Conservation (phyloP, 2,329 filamentous ascomycete genomes). For the Aspergillus ochraceus region DNA sequence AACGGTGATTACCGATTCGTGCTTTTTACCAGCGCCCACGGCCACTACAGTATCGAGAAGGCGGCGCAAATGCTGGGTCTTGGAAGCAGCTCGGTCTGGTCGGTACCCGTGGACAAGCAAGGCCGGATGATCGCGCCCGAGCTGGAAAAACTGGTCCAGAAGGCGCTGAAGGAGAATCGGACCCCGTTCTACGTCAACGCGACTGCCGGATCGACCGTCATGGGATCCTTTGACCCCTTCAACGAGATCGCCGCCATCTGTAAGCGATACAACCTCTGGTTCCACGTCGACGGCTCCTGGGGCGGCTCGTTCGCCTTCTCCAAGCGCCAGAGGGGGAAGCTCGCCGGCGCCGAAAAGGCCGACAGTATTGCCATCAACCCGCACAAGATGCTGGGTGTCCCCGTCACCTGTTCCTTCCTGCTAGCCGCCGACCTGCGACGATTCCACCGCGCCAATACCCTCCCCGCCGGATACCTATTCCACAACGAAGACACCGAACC, state of each 20-base stretch:
- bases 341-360: constrained; percentile 71
- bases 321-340: constrained; percentile 59
- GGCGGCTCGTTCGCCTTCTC: constrained; percentile 83
- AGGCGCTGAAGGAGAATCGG: constrained; percentile 65
- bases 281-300: constrained; percentile 93
- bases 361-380: constrained; percentile 86
- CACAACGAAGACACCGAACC: constrained; percentile 54
- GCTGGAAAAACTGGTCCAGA: constrained; percentile 63
- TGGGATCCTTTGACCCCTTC: constrained; percentile 86
- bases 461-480: constrained; percentile 84
- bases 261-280: constrained; percentile 72
- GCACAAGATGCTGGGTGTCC: constrained; percentile 95
- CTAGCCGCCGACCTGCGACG: constrained; percentile 72
- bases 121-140: constrained; percentile 71
- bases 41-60: constrained; percentile 94
- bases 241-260: constrained; percentile 69
- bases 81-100: constrained; percentile 70
- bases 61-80: constrained; percentile 88
- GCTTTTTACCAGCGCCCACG: constrained; percentile 84
- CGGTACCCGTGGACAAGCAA: constrained; percentile 69
- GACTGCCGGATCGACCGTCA: constrained; percentile 90
- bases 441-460: constrained; percentile 81
- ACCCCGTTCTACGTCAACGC: constrained; percentile 95
- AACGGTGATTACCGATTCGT: constrained; percentile 67
- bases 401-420: constrained; percentile 87